Conservation (phyloP, 495 filamentous ascomycete species). For the Apiosordaria backusii region DNA sequence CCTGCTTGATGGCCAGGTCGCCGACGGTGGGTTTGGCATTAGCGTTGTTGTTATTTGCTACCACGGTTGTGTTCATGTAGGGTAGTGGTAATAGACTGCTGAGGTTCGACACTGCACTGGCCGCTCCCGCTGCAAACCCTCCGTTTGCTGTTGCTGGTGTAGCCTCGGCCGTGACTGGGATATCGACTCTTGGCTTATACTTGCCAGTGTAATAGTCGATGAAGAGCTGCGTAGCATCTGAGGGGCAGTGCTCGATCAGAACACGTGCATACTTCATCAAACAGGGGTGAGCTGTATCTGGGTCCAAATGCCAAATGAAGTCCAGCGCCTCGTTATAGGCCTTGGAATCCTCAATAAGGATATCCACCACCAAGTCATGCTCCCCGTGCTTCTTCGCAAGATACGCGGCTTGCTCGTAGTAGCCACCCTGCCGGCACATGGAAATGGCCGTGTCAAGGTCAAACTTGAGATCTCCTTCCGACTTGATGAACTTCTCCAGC, state of each 20-base stretch:
- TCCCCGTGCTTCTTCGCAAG: slow-evolving; percentile 92
- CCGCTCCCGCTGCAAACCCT: slow-evolving; percentile 55
- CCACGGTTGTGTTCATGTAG: slow-evolving; percentile 66
- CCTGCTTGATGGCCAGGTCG: slow-evolving; percentile 30
- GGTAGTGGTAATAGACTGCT: slow-evolving; percentile 79
- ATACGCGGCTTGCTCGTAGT: slow-evolving; percentile 94
- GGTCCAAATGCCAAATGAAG: slow-evolving; percentile 84
- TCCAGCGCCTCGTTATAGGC: slow-evolving; percentile 81
- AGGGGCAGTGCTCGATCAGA: slow-evolving; percentile 76
- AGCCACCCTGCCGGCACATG: slow-evolving; percentile 98
- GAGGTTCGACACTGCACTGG: slow-evolving; percentile 75
- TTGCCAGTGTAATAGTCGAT: slow-evolving; percentile 88
- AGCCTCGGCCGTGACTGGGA: slow-evolving; percentile 49
- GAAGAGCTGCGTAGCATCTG: slow-evolving; percentile 77
- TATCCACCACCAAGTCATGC: slow-evolving; percentile 89
- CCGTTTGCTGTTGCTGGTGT: slow-evolving; percentile 39
- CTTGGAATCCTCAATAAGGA: slow-evolving; percentile 91
- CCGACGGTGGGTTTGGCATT: slow-evolving; percentile 39
- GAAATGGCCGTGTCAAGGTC: slow-evolving; percentile 95
- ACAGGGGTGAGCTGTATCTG: slow-evolving; percentile 79
- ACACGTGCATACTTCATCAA: slow-evolving; percentile 95
- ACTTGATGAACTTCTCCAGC: slow-evolving; percentile 93
- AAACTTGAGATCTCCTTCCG: slow-evolving; percentile 90
- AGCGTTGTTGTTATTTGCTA: slow-evolving; percentile 40
- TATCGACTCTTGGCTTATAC: slow-evolving; percentile 69